These are phyloP conservation scores for Aureobasidium sp. DNA, from an alignment of 2,329 filamentous ascomycete genomes.

Conservation along the genomic window DNA sequence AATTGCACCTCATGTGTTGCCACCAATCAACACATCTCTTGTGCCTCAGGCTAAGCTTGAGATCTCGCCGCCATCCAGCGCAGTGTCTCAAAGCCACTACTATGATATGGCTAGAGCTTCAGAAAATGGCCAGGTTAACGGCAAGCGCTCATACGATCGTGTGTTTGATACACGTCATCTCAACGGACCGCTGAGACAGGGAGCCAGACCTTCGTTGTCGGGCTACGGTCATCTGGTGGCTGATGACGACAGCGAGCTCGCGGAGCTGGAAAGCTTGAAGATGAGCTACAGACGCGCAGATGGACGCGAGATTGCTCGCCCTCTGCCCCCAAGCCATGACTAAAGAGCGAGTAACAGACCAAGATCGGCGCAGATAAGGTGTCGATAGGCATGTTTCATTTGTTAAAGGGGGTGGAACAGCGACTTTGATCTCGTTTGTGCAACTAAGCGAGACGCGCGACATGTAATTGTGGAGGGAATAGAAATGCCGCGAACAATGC, in stretches of 20 bases:
- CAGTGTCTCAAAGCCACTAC: conserved; percentile 25
- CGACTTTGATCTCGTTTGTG: background rate
- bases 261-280: conserved; percentile 28
- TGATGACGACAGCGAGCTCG: conserved; percentile 27
- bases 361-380: background rate
- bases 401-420: background rate
- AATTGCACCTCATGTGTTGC: conserved; percentile 29
- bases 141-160: conserved; percentile 41
- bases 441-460: background rate
- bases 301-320: conserved; percentile 28
- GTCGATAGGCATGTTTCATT: background rate
- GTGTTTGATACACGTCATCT: conserved; percentile 40
- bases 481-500: background rate
- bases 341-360: background rate
- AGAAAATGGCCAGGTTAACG: conserved; percentile 26
- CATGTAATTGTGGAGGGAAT: conserved; percentile 4
- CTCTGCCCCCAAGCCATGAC: conserved; percentile 20
- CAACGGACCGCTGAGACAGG: conserved; percentile 37
- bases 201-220: conserved; percentile 33
- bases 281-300: conserved; percentile 44
- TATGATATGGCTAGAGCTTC: conserved; percentile 14
- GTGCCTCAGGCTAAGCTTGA: conserved; percentile 34
- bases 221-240: conserved; percentile 7
- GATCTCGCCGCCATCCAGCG: conserved; percentile 39
- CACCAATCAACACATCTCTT: conserved; percentile 36